Percentiles rank a stretch among this genome's conserved stretches.
These are phyloP conservation scores for Elsinoe australis DNA, from an alignment of 2,329 filamentous ascomycete genomes.

Conservation along the genomic window DNA sequence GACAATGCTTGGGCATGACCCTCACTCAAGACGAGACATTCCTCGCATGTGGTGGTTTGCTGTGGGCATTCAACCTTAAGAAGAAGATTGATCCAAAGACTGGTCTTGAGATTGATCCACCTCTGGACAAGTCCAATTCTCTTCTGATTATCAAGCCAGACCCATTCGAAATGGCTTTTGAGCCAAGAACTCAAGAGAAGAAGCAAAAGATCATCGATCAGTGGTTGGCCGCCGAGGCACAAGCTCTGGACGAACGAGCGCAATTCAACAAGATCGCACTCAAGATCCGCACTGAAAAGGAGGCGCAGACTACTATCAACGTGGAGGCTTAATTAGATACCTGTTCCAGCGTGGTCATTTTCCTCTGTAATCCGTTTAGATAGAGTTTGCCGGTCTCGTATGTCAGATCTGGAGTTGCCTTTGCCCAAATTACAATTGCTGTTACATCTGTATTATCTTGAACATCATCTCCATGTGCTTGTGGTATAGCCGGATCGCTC, in stretches of 20 bases:
- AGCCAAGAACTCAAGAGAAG: slow-evolving; percentile 41
- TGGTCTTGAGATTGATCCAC: slow-evolving; percentile 37
- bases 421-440: too few species aligned
- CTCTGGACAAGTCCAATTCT: slow-evolving; percentile 45
- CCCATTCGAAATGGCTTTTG: slow-evolving; percentile 48
- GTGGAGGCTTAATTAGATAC: neutral
- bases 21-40: slow-evolving; percentile 55
- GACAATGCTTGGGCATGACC: slow-evolving; percentile 55
- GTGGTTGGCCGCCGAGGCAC: slow-evolving; percentile 34
- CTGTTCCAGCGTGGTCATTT: too few species aligned
- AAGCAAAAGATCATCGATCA: slow-evolving; percentile 34
- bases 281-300: neutral
- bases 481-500: too few species aligned
- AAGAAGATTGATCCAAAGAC: slow-evolving; percentile 42
- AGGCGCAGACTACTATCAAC: neutral
- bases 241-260: slow-evolving; percentile 31
- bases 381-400: too few species aligned
- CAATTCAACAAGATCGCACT: slow-evolving; percentile 18
- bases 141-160: slow-evolving; percentile 52
- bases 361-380: too few species aligned
- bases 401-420: too few species aligned
- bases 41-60: slow-evolving; percentile 45
- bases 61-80: slow-evolving; percentile 43
- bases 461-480: too few species aligned
- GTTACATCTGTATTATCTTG: too few species aligned